Conservation (phyloP, 306 rosid species). For the Oxytropis ochrocephala region DNA sequence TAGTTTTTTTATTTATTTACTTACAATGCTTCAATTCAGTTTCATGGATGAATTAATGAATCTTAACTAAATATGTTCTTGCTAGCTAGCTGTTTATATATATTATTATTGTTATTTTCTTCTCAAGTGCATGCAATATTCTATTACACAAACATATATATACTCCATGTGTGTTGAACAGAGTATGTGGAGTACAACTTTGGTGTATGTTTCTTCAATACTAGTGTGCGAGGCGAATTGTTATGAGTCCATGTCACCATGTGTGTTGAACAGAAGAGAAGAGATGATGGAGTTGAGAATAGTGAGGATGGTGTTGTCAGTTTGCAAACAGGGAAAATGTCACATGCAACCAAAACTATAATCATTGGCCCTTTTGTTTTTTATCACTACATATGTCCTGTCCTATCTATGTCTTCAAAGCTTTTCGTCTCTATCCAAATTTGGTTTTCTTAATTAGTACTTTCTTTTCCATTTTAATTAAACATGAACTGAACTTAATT, state of each 20-base stretch:
- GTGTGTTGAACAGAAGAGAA: slow-evolving; percentile 13
- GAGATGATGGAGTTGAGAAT: slow-evolving; percentile 7
- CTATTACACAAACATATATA: neutral
- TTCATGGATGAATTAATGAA: slow-evolving; percentile 8
- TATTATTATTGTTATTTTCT: neutral
- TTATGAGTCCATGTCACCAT: slow-evolving; percentile 13
- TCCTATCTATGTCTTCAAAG: slow-evolving; percentile 28
- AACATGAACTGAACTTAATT: too few species aligned
- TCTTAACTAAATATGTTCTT: neutral
- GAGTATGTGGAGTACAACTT: too few species aligned
- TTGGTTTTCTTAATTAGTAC: too few species aligned
- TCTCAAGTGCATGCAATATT: neutral
- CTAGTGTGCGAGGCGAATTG: too few species aligned
- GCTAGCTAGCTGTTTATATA: too few species aligned
- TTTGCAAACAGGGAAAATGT: slow-evolving; percentile 31
- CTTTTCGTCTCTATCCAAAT: neutral
- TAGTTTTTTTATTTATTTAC: neutral
- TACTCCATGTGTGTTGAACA: slow-evolving; percentile 18
- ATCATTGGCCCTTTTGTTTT: slow-evolving; percentile 30
- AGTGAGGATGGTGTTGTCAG: slow-evolving; percentile 21
- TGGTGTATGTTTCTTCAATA: too few species aligned
- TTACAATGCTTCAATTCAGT: slow-evolving; percentile 6
- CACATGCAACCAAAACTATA: slow-evolving; percentile 37
- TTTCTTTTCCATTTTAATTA: too few species aligned
- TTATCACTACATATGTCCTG: slow-evolving; percentile 22